Evolutionary conservation across 1,284 basidiomycete genomes (phyloP), one percentile per base, ranked within the genome.

Genomic region (Taiwanofungus camphoratus): DNA sequence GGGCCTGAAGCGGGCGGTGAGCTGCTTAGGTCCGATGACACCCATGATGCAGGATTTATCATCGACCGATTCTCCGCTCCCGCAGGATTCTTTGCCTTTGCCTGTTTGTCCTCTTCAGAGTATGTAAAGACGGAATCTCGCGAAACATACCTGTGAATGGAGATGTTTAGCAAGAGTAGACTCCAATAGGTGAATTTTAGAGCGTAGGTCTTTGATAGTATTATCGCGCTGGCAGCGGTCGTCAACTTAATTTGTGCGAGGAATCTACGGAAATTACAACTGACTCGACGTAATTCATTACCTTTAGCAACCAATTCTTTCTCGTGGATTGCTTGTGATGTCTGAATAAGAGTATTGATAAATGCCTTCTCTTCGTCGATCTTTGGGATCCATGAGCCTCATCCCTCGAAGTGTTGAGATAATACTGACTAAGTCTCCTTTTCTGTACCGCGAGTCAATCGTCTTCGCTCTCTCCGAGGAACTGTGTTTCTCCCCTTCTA

Each of bases 261-360:
- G 26, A 29, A 2, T 22, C 6, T 24, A 20, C 42, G 9, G 39
- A 21, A 43, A 21, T 15, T 2, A 12, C 12, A 11, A 53, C 56
- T 27, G 29, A 68, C 67, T 42, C 62, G 58, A 45, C 64, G 57
- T 3, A 70, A 51, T 33, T 70, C 67, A 42, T 70, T 70, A 16
- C 62, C 59, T 34, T 65, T 67, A 13, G 60, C 55, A 6, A 66
- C 55, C 7, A 68, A 44, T 39, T 64, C 59, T 42, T 66, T 63
- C 41, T 68, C 64, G 38, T 67, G 58, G 7, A 60, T 56, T 2
- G 59, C 44, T 41, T 64, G 61, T 2, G 62, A 59, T 3, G 62
- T 63, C 21, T 59, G 55, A 6, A 62, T 45, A 3, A 69, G 52
- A 3, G 50, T 52, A 36, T 61, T 57, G 18, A 67, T 59, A 34